Base-by-base conservation (phyloP, 2,329 filamentous ascomycete species). In the Calycina herbarum region DNA sequence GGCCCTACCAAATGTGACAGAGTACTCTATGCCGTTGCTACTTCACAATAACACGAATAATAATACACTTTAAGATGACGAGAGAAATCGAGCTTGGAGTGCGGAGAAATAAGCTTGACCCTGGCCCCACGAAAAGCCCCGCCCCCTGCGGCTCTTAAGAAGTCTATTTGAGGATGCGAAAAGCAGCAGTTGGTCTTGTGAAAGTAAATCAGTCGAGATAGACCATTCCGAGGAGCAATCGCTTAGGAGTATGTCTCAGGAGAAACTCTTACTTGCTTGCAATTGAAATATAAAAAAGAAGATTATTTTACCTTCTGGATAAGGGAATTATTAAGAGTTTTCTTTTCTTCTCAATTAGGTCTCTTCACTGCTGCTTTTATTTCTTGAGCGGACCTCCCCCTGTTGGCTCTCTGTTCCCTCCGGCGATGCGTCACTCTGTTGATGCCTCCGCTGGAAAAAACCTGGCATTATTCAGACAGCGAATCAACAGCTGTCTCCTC, bases 81-180 rank as follows among this genome's bases (percentile, higher is more conserved):
- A 20, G 45, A 48, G n/a, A 20, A 48, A 24, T 10, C n/a, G 24
- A 51, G 45, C n/a, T 24, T 51, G 10, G 45, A 24, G 45, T 51
- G 45, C 20, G 45, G 45, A 24, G 45, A 51, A 51, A 27, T 27
- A 51, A 51, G 45, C 45, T 51, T 51, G n/a, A 51, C 10, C 45
- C 45, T 6, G 5, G 45, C 6, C 10, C 45, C n/a, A 6, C n/a
- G 6, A 51, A 51, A 27, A 4, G 45, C 45, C 45, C 45, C 45
- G n/a, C 45, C 45, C 27, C 45, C 45, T 51, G 45, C n/a, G 45
- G 45, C 45, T 51, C 45, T 51, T 51, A 11, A 24, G 45, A 51
- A 51, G 45, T 51, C 3, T 24, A 24, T 48, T 24, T 48, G 45
- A 20, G 45, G n/a, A 48, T 48, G n/a, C 6, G n/a, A 20, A 48